Evolutionary conservation across 2,329 filamentous ascomycete species (phyloP).

Genomic region (Colletotrichum musae): DNA sequence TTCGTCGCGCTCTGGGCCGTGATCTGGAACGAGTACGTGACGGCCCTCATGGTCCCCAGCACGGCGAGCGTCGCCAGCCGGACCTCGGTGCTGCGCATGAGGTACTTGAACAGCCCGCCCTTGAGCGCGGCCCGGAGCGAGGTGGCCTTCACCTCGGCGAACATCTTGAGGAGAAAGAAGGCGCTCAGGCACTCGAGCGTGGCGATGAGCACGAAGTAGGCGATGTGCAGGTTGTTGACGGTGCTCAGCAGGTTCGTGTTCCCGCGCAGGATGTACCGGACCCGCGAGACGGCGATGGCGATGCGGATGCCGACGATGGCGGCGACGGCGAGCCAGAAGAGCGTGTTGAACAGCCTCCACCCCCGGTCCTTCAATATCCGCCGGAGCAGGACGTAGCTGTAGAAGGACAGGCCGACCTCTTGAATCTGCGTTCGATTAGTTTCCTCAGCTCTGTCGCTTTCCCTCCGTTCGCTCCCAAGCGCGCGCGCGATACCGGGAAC

Average conservation of each 20-base stretch:
- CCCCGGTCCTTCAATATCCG: constrained; percentile 62
- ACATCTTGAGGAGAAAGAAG: constrained; percentile 56
- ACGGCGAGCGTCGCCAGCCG: constrained; percentile 55
- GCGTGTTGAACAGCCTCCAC: constrained; percentile 60
- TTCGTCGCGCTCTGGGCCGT: constrained; percentile 54
- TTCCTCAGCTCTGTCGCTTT: too few relatives aligned
- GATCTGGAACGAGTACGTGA: constrained; percentile 58
- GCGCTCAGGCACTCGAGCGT: constrained; percentile 57
- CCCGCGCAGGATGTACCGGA: constrained; percentile 48
- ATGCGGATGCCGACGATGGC: constrained; percentile 65
- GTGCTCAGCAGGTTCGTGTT: constrained; percentile 46
- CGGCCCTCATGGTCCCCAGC: constrained; percentile 55
- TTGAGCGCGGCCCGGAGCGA: constrained; percentile 49
- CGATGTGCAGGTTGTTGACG: constrained; percentile 57
- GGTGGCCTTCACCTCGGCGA: constrained; percentile 50
- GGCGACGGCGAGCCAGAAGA: constrained; percentile 71
- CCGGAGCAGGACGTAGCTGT: constrained; percentile 67
- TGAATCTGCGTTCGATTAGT: constrained; percentile 50
- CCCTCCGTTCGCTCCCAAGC: background rate
- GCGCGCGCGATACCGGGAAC: background rate
- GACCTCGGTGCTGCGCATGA: constrained; percentile 58
- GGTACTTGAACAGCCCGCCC: constrained; percentile 53
- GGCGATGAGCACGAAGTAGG: constrained; percentile 58
- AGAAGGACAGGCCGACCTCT: constrained; percentile 61
- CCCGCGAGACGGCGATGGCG: constrained; percentile 51